Evolutionary conservation across 768 basidiomycete species (phyloP), one percentile per base, ranked within the genome.

Genomic region (Termitomyces sp.): DNA sequence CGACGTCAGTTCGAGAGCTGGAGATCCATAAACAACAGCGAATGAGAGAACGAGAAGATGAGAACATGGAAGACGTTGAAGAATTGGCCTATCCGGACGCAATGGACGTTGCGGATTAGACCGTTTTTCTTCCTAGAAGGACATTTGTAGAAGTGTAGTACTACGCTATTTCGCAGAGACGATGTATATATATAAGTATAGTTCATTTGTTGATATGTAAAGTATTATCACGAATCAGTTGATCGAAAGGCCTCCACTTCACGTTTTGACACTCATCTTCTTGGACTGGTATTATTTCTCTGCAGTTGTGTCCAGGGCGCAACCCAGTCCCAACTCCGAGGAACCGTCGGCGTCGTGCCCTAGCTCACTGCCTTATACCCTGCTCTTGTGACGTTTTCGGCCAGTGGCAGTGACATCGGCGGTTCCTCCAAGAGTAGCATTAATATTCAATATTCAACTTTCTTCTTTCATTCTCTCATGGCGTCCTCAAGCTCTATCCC

Each of bases 341-440:
- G 79, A 76, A 79, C 78, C 77, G 78, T 79, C 79, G 78, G 60
- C 69, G 77, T 77, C 72, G 67, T 67, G 69, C 69, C 72, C 70
- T 65, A 63, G 70, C 71, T 71, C 71, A 69, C 69, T 69, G 72
- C 75, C 69, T 65, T 72, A 77, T 77, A 78, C 73, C 76, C 73
- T 64, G 59, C 63, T 61, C 61, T 70, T 70, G 62, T 73, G 65
- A 65, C 70, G 62, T 68, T 65, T 66, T 72, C 68, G 70, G 72
- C 73, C 73, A 72, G 73, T 72, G 70, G 66, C 70, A 69, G 69
- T 67, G 75, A 75, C 77, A 64, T 74, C 77, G 80, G 73, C 80
- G 83, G 79, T 81, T 81, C 79, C 77, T 80, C 77, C 61, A 60
- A 58, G 58, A 58, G 58, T 61, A 58, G 59, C 53, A 59, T 63